phyloP scores from a whole-genome alignment of 768 basidiomycete genomes.

The Lactarius pseudohatsudake region DNA sequence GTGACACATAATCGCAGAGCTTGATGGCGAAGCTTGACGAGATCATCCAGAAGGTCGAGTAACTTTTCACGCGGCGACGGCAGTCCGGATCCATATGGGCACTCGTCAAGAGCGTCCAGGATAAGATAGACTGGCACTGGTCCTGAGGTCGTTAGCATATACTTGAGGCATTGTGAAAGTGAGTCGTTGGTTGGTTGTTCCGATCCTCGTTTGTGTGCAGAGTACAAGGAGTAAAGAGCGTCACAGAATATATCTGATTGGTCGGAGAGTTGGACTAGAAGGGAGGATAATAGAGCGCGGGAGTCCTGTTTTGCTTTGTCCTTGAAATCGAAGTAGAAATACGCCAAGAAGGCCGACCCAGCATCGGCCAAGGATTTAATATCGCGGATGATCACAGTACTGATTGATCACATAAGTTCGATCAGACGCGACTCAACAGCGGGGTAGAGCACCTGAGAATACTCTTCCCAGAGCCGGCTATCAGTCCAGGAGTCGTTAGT shows the following conservation, averaged over 20 bases:
- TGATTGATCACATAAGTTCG: neutral
- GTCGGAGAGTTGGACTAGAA: neutral
- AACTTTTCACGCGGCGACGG: neutral
- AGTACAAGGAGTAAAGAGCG: neutral
- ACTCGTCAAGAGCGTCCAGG: slow-evolving; percentile 2
- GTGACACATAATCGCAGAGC: neutral
- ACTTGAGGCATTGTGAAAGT: neutral
- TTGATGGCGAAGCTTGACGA: neutral
- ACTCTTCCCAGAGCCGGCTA: neutral
- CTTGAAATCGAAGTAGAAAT: neutral
- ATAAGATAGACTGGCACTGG: neutral
- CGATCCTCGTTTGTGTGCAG: neutral
- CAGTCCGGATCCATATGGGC: neutral
- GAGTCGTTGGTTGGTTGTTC: neutral
- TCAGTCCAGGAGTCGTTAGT: neutral
- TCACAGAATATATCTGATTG: neutral
- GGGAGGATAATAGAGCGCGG: neutral
- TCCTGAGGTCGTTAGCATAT: neutral
- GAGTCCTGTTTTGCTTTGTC: neutral
- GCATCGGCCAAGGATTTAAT: neutral
- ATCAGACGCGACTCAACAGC: neutral
- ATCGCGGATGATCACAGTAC: neutral
- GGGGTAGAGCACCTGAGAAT: neutral
- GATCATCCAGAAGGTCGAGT: neutral
- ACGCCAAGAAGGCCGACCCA: neutral